Percentiles rank a stretch among this genome's conserved stretches.
Conservation (phyloP, 176 grass and related monocot species). For the Secale cereale region DNA sequence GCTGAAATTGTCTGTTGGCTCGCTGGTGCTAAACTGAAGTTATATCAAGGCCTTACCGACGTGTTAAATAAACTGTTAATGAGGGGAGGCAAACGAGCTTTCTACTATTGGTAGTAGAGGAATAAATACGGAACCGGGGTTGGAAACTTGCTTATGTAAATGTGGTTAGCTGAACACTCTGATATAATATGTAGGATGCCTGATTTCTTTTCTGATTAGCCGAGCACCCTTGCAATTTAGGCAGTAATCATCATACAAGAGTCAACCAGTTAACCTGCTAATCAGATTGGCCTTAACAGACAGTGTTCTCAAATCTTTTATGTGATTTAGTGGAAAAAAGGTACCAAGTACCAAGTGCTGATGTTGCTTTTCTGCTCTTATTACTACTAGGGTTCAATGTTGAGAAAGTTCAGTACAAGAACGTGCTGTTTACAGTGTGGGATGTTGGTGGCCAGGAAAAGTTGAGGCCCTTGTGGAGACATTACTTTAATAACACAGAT, state of each 20-base stretch:
- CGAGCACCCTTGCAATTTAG: neutral
- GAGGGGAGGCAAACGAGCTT: neutral
- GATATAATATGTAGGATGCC: neutral
- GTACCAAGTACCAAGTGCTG: neutral
- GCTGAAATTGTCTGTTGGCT: neutral
- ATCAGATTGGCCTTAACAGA: neutral
- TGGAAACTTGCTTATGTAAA: neutral
- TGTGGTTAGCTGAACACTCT: neutral
- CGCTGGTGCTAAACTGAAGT: neutral
- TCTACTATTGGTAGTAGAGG: neutral
- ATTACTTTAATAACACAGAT: constrained; percentile 83
- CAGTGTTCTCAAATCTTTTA: neutral
- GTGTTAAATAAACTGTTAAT: neutral
- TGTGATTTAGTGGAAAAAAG: neutral
- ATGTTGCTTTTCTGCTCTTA: constrained; percentile 1
- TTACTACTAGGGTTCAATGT: constrained; percentile 69
- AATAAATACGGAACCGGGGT: neutral
- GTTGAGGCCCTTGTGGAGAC: constrained; percentile 75
- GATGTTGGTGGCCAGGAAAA: constrained; percentile 91
- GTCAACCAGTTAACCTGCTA: constrained; percentile 1
- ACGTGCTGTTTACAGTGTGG: constrained; percentile 80
- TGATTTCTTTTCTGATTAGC: neutral
- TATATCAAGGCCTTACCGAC: neutral
- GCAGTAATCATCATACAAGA: neutral
- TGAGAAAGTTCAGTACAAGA: constrained; percentile 85